Base-by-base conservation (phyloP, 2,329 filamentous ascomycete species). In the Thelonectria olida region DNA sequence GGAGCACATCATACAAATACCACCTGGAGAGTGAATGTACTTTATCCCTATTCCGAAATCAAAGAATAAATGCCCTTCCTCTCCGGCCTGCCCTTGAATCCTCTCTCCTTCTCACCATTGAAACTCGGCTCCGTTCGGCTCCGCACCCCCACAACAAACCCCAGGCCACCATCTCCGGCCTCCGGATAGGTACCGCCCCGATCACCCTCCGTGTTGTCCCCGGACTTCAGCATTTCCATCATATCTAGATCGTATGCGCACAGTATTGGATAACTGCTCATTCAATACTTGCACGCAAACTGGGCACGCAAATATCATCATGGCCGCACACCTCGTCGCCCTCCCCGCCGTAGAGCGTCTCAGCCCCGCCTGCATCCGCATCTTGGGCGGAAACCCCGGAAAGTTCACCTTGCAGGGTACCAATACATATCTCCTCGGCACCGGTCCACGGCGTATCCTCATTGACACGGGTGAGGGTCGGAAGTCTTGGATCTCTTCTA, bases 351-450 rank as follows among this genome's bases (percentile, higher is more conserved):
- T 97, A 51, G 89, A 95, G 77, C 88, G 90, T 62, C 83, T 98
- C 55, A 95, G 92, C 73, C 85, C 91, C 19, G 82, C 86, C 13
- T 91, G 94, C 44, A 90, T 97, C 64, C 87, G 96, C 57, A 92
- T 99, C 63, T 82, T 98, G 17, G 96, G 91, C 60, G 93, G 92
- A 8, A 99, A 99, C 77, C 95, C 96, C 12, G 88, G 92, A 73
- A 97, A 97, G 82, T 89, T 89, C 72, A 85, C 86, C 5, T 79
- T 90, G 10, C 87, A 90, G 78, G 90, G 93, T 64, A 97, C 96
- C 68, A 99, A 99, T 77, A 99, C 96, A 31, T 99, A 99, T 76
- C 85, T 99, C 17, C 73, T 99, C 61, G 96, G 96, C 60, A 89
- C 85, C 7, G 95, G 94, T 4, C 75, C 81, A 6, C 78, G 80